Evolutionary conservation across 192 early-diverging fungal species (phyloP).

Genomic region (Rhizophlyctis rosea): DNA sequence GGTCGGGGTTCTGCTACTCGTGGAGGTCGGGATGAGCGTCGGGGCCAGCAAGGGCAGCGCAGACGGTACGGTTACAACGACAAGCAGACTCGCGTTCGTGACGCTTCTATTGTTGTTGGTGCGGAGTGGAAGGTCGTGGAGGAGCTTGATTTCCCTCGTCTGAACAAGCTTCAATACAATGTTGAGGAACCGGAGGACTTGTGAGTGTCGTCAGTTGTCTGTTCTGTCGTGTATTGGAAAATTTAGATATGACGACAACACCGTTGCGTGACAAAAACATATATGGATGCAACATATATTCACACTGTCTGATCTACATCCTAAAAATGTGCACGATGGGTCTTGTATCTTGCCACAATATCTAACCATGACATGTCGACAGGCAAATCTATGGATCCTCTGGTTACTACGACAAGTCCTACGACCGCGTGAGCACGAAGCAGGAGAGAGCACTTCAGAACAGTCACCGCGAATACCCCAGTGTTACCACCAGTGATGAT

Average conservation of each 20-base stretch:
- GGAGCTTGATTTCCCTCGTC: slow-evolving; percentile 89
- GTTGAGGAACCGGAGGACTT: slow-evolving; percentile 76
- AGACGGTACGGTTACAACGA: slow-evolving; percentile 49
- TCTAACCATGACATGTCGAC: no score
- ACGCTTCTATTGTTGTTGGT: slow-evolving; percentile 82
- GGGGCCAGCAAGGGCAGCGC: slow-evolving; percentile 29
- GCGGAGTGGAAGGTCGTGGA: slow-evolving; percentile 90
- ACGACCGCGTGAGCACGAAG: slow-evolving; percentile 82
- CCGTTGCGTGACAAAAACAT: no score
- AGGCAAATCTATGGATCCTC: slow-evolving; percentile 74
- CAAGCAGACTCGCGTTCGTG: slow-evolving; percentile 70
- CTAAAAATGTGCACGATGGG: no score
- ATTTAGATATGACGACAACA: no score
- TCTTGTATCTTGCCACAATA: no score
- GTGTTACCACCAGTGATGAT: slow-evolving; percentile 84
- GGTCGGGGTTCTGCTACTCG: slow-evolving; percentile 42
- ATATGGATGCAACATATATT: slow-evolving; percentile 34
- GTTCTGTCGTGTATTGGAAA: no score
- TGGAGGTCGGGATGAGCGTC: slow-evolving; percentile 26
- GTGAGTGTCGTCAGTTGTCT: slow-evolving; percentile 44
- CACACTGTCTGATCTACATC: slow-evolving; percentile 42
- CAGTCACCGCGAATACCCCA: slow-evolving; percentile 64
- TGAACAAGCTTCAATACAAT: slow-evolving; percentile 78
- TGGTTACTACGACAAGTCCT: slow-evolving; percentile 74
- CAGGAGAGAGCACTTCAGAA: slow-evolving; percentile 69